These are phyloP conservation scores for Vanrija pseudolonga DNA, from an alignment of 1,284 basidiomycete genomes.

Conservation along the genomic window DNA sequence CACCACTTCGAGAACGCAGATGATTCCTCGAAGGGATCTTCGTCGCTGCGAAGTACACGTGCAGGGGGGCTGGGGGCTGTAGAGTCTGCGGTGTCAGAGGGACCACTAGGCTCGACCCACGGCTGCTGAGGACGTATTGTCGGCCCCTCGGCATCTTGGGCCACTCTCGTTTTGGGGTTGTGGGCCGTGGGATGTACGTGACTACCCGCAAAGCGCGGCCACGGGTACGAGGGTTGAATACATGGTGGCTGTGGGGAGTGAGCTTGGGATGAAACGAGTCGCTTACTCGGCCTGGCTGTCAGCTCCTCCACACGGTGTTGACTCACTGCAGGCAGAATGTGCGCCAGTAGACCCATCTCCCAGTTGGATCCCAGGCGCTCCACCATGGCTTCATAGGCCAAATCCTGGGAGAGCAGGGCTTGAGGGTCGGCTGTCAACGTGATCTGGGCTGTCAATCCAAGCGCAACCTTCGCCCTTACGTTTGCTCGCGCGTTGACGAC, in stretches of 20 bases:
- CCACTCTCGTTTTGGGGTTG: slow-evolving; percentile 10
- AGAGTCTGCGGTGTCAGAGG: neutral
- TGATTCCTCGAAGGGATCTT: slow-evolving; percentile 11
- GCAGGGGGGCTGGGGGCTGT: slow-evolving; percentile 4
- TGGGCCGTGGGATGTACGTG: slow-evolving; percentile 21
- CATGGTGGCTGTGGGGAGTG: too few species aligned
- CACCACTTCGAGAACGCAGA: slow-evolving; percentile 24
- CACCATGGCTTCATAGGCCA: neutral
- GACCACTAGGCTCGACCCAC: slow-evolving; percentile 7
- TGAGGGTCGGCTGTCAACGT: slow-evolving; percentile 1
- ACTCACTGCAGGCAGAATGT: slow-evolving; percentile 7
- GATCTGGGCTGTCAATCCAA: neutral
- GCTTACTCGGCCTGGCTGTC: neutral
- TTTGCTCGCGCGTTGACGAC: neutral
- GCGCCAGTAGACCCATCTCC: slow-evolving; percentile 5
- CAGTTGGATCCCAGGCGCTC: neutral
- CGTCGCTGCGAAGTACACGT: neutral
- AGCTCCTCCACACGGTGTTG: neutral
- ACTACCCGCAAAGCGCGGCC: neutral
- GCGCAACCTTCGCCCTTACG: neutral
- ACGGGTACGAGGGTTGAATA: too few species aligned
- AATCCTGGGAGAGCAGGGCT: neutral
- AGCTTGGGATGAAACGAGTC: too few species aligned
- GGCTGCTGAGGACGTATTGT: slow-evolving; percentile 13
- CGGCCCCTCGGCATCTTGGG: slow-evolving; percentile 21